Evolutionary conservation across 2,329 filamentous ascomycete genomes (phyloP).

Genomic region (Cryoendolithus antarcticus): DNA sequence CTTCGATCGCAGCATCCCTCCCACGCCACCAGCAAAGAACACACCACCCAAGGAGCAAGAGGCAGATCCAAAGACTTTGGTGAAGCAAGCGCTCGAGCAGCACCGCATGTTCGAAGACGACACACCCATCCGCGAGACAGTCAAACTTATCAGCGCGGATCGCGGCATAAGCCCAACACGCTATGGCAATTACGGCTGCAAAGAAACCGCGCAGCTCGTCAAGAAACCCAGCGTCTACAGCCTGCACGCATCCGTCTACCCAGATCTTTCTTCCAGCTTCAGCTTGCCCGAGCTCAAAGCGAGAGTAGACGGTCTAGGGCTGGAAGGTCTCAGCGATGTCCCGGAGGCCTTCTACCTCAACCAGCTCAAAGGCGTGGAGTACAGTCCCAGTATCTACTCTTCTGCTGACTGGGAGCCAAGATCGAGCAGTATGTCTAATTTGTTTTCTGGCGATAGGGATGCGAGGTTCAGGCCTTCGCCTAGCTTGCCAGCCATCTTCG

Average conservation of each 20-base stretch:
- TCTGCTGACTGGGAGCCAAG: background rate
- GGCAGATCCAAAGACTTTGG: background rate
- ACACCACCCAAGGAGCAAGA: conserved; percentile 25
- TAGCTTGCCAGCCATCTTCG: background rate
- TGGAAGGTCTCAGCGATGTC: conserved; percentile 19
- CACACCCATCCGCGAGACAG: conserved; percentile 1
- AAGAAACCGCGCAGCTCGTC: conserved; percentile 13
- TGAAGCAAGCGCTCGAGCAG: background rate
- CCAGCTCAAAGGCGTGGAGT: conserved; percentile 6
- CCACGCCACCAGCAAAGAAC: conserved; percentile 33
- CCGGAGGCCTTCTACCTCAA: conserved; percentile 12
- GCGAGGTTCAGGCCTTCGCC: background rate
- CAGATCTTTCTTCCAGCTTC: conserved; percentile 10
- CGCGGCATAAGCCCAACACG: conserved; percentile 13
- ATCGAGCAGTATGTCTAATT: background rate
- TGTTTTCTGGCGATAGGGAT: background rate
- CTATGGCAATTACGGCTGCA: conserved; percentile 14
- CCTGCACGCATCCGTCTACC: conserved; percentile 18
- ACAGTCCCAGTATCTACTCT: conserved; percentile 21
- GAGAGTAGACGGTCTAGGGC: conserved; percentile 15
- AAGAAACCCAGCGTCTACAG: conserved; percentile 20
- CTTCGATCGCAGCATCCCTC: conserved; percentile 19
- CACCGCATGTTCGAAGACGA: background rate
- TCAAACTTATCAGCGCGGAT: conserved; percentile 9
- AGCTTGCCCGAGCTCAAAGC: conserved; percentile 18